Evolutionary conservation across 805 yeast species (phyloP).

Genomic region (Cyberlindnera americana): DNA sequence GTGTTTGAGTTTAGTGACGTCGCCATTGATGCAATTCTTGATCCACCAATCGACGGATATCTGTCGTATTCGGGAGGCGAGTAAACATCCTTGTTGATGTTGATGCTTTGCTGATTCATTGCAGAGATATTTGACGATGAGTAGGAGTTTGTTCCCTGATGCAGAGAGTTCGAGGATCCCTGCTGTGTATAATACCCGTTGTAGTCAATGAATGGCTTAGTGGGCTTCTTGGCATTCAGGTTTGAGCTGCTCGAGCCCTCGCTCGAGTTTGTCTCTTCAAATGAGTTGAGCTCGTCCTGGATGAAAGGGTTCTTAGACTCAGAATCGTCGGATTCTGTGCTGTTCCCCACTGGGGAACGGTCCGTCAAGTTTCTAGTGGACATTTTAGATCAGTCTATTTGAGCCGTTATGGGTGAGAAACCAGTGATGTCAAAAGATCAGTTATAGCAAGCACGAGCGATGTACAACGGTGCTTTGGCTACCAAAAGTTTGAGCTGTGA

Average conservation of each 20-base stretch:
- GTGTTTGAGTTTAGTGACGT: constrained; percentile 34
- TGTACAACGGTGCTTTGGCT: too few species aligned
- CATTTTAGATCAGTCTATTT: too few species aligned
- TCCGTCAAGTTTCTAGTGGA: constrained; percentile 31
- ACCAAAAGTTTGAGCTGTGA: too few species aligned
- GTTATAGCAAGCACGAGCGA: too few species aligned
- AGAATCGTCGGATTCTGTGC: constrained; percentile 24
- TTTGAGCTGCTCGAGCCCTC: constrained; percentile 20
- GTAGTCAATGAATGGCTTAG: constrained; percentile 38
- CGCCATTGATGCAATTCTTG: constrained; percentile 54
- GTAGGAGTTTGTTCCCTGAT: constrained; percentile 14
- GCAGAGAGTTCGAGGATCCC: constrained; percentile 38
- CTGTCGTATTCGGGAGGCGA: constrained; percentile 61
- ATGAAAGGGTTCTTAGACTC: constrained; percentile 30
- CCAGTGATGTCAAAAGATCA: too few species aligned
- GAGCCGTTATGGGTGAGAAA: too few species aligned
- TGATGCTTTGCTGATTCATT: constrained; percentile 11
- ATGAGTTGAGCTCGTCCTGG: constrained; percentile 27
- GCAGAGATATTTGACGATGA: constrained; percentile 27
- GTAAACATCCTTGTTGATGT: constrained; percentile 23
- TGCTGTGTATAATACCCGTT: constrained; percentile 40
- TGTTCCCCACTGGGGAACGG: constrained; percentile 23
- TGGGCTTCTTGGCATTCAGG: constrained; percentile 18
- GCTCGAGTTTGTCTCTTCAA: constrained; percentile 23
- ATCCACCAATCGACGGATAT: constrained; percentile 58